These are phyloP conservation scores for Phaeotremella fagi DNA, from an alignment of 768 basidiomycete species.

Conservation along the genomic window DNA sequence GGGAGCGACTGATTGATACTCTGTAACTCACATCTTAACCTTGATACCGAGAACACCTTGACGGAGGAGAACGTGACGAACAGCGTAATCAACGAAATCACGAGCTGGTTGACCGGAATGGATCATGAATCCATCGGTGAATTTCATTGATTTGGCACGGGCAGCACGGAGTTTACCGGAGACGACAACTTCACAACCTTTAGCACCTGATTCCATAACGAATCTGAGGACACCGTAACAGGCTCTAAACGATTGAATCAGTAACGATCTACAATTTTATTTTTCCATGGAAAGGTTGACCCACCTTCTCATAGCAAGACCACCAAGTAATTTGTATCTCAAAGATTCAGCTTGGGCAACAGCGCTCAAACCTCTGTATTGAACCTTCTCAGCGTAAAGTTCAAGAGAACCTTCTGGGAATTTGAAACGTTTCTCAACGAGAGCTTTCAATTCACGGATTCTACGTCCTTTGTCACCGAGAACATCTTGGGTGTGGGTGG, in stretches of 20 bases:
- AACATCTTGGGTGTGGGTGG: conserved; percentile 93
- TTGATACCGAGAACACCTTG: conserved; percentile 99
- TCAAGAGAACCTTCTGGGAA: conserved; percentile 99
- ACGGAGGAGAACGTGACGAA: conserved; percentile 93
- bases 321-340: conserved; percentile 98
- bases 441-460: conserved; percentile 94
- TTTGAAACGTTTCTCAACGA: conserved; percentile 99
- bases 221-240: conserved; percentile 99
- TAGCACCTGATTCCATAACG: conserved; percentile 99
- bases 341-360: conserved; percentile 98
- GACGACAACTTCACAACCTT: conserved; percentile 99
- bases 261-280: background rate
- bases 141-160: conserved; percentile 99
- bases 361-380: conserved; percentile 94
- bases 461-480: conserved; percentile 98
- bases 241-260: conserved; percentile 54
- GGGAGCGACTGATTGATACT: conserved; percentile 1
- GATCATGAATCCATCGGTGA: conserved; percentile 91
- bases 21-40: conserved; percentile 87
- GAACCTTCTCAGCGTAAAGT: conserved; percentile 98
- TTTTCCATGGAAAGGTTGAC: conserved; percentile 41
- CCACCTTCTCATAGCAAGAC: conserved; percentile 95
- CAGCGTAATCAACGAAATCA: conserved; percentile 96
- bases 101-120: conserved; percentile 90
- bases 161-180: conserved; percentile 99